phyloP scores from a whole-genome alignment of 192 early-diverging fungal species.

The Piromyces sp. region DNA sequence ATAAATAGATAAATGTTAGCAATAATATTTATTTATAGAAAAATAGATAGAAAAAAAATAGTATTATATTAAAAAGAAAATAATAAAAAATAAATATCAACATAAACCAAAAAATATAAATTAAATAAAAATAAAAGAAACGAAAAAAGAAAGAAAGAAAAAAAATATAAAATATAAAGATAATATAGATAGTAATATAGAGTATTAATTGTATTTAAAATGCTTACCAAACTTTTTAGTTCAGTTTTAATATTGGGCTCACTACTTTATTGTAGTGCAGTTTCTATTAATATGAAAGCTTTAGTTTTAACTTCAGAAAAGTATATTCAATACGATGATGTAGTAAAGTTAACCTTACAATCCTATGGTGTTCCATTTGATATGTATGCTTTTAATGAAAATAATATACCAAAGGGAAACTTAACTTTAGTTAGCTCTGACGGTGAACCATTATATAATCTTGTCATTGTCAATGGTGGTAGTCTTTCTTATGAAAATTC shows the following conservation, averaged over 20 bases:
- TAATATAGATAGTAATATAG: too few relatives aligned
- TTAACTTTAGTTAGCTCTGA: background rate
- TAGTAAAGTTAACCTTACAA: background rate
- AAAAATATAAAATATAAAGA: too few relatives aligned
- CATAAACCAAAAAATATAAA: too few relatives aligned
- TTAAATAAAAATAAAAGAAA: too few relatives aligned
- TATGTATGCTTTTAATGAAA: background rate
- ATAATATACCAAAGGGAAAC: background rate
- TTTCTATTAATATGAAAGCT: background rate
- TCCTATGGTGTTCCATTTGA: background rate
- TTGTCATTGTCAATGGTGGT: background rate
- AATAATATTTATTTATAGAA: too few relatives aligned
- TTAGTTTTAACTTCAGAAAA: background rate
- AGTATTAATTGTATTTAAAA: too few relatives aligned
- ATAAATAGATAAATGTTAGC: too few relatives aligned
- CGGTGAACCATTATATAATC: background rate
- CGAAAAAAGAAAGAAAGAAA: too few relatives aligned
- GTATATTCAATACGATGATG: background rate
- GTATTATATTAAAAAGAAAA: too few relatives aligned
- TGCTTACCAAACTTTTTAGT: background rate
- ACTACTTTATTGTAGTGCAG: background rate
- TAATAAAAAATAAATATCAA: too few relatives aligned
- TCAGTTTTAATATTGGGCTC: background rate
- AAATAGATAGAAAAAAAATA: too few relatives aligned
- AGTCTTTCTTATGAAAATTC: background rate